Evolutionary conservation across 2,329 filamentous ascomycete species (phyloP), one percentile per base, ranked within the genome.

Genomic region (Davidsoniella neocaledoniae): DNA sequence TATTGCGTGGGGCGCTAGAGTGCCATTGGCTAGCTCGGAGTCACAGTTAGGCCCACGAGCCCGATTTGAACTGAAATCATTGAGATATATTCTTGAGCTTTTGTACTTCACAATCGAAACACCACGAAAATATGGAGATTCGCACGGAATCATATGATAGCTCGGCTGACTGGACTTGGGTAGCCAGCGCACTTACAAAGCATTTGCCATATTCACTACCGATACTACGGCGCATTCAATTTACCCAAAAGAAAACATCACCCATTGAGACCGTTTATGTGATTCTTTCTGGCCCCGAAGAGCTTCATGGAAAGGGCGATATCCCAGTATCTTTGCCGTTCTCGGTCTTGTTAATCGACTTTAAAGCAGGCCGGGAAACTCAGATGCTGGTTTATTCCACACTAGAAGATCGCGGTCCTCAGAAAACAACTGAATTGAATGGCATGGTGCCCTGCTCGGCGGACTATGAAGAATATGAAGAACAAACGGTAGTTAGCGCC

Each of bases 361-460:
- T 79, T 17, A 71, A 71, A 3, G 68, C 68, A 49, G 68, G 70
- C 0, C 76, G 75, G 0, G 79, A 82, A 58, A 83, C 81, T 0
- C 73, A 83, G 54, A 64, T 77, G 26, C 83, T 75, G 72, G 57
- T 83, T 1, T 83, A 79, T 60, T 69, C 67, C 1, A 71, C 70
- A 0, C 57, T 74, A 2, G 72, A 78, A 53, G 61, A 64, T 50
- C 48, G 54, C 1, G 38, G 42, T 6, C 39, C 55, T 4, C 50
- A 52, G 17, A 43, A 16, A 9, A 38, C 50, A 5, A 16, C 33
- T 12, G 33, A 50, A 23, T 21, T 39, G 47, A 33, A 43, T 16
- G 12, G 5, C 47, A 2, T 36, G 45, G 5, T 46, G n/a, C n/a
- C 43, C 33, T 16, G 40, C 21, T 25, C 53, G 3, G 48, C 50